Percentiles rank a stretch among this genome's conserved stretches.
These are phyloP conservation scores for Orbilia blumenaviensis DNA, from an alignment of 2,329 filamentous ascomycete genomes.

Conservation along the genomic window DNA sequence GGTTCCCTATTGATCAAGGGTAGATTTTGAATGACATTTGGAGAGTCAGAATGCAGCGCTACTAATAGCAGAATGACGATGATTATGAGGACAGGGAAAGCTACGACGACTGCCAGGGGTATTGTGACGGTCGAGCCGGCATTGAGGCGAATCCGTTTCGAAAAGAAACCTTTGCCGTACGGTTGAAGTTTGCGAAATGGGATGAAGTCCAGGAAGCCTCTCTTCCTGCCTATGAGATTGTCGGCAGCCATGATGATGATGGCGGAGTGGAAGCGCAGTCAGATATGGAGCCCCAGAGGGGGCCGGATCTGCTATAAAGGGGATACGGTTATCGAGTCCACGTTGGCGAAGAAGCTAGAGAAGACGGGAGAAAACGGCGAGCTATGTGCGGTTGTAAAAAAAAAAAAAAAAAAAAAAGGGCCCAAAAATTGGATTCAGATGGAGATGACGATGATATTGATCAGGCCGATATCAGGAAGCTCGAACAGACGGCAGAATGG, in stretches of 20 bases:
- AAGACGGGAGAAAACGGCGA: neutral
- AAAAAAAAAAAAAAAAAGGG: neutral
- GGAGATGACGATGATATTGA: neutral
- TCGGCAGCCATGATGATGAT: slow-evolving; percentile 52
- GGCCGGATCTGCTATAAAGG: slow-evolving; percentile 51
- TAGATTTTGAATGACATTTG: slow-evolving; percentile 66
- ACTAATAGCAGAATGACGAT: slow-evolving; percentile 90
- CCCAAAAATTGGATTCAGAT: neutral
- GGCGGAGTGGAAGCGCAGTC: slow-evolving; percentile 30
- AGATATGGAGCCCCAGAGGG: slow-evolving; percentile 38
- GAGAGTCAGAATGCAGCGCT: slow-evolving; percentile 83
- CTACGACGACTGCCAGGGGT: slow-evolving; percentile 86
- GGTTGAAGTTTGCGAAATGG: slow-evolving; percentile 45
- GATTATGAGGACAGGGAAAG: slow-evolving; percentile 92
- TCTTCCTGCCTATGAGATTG: slow-evolving; percentile 55
- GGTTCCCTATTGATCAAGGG: slow-evolving; percentile 34
- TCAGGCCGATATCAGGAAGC: neutral
- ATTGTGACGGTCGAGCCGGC: slow-evolving; percentile 93
- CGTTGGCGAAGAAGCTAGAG: slow-evolving; percentile 45
- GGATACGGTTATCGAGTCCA: slow-evolving; percentile 40
- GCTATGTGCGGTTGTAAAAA: neutral
- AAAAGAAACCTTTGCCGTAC: slow-evolving; percentile 70
- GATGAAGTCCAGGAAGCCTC: slow-evolving; percentile 66
- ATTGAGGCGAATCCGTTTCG: slow-evolving; percentile 83
- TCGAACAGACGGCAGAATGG: neutral